Evolutionary conservation across 176 grass and related monocot species (phyloP), one percentile per base, ranked within the genome.

Genomic region (Ensete ventricosum): DNA sequence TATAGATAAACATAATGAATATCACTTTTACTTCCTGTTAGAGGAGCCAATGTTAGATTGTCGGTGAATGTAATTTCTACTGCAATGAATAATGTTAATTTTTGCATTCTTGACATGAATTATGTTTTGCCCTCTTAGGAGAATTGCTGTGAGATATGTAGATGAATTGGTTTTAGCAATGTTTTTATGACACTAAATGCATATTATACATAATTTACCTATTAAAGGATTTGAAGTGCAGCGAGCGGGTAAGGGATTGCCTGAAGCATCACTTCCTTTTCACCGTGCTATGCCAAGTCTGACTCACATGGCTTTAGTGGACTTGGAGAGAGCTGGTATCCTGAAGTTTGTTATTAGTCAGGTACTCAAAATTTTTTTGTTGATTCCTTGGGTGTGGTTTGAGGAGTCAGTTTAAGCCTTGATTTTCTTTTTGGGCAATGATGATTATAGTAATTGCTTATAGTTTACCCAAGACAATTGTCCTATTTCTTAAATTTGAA

Each of bases 321-420:
- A 87, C 82, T 79, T 97, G 79, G 94, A 97, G 76, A 90, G 76
- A 79, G 75, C 69, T 63, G 90, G 90, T 68, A 64, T 89, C 62
- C 77, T 97, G 13, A 97, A 97, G 72, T 97, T 97, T 72, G 77
- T 97, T 72, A 93, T 97, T 73, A 97, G 94, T 66, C 93, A 97
- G 93, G 93, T 97, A 70, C 11, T 70, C 21, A 48, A 16, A 70
- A 20, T 21, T 0, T 52, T 70, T 2, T 70, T 70, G 34, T 3
- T 70, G 43, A 70, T 50, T 50, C 48, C 14, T 70, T n/a, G 43
- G 34, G 8, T 50, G 64, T 34, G 9, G 11, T 34, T 67, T 34
- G 19, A 63, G 60, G 21, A 63, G 60, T 63, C 60, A 63, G 20
- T 9, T 43, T 63, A 11, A 23, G 20, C 20, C 10, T 63, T 11